Evolutionary conservation across 495 filamentous ascomycete genomes (phyloP).

Genomic region (Penicillium subrubescens): DNA sequence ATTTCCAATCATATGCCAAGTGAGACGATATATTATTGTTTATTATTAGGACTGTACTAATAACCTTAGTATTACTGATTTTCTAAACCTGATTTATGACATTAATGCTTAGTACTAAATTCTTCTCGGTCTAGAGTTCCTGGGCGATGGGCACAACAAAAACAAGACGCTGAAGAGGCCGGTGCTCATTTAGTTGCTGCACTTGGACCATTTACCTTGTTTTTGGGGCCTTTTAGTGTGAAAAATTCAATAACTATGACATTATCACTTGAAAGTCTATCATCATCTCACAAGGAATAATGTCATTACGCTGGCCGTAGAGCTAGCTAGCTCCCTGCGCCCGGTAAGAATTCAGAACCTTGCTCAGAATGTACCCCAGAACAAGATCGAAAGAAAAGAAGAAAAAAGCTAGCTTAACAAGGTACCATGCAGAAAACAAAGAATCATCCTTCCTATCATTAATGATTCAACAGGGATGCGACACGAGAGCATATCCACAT

Average conservation of each 20-base stretch:
- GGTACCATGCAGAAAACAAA: not conserved
- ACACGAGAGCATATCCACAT: constrained; percentile 7
- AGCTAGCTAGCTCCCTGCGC: not conserved
- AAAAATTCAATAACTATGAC: not conserved
- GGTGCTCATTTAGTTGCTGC: not conserved
- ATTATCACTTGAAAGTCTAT: not conserved
- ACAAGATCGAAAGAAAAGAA: not conserved
- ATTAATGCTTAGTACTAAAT: too few species aligned
- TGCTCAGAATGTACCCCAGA: not conserved
- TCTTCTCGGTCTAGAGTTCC: not conserved
- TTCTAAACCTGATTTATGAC: too few species aligned
- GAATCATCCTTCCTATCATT: not conserved
- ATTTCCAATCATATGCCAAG: constrained; percentile 1
- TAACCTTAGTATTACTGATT: too few species aligned
- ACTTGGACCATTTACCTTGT: constrained; percentile 1
- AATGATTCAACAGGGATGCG: constrained; percentile 4
- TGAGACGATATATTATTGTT: not conserved
- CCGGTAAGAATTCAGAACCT: not conserved
- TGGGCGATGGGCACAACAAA: not conserved
- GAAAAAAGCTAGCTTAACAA: not conserved
- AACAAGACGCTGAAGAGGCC: not conserved
- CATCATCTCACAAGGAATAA: not conserved
- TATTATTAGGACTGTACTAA: not conserved
- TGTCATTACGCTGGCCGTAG: not conserved
- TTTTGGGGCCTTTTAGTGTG: not conserved